A percentile compares a stretch with the other conserved stretches of the same genome.
phyloP scores from a whole-genome alignment of 2,329 filamentous ascomycete species.

The Coniochaeta prunicola region DNA sequence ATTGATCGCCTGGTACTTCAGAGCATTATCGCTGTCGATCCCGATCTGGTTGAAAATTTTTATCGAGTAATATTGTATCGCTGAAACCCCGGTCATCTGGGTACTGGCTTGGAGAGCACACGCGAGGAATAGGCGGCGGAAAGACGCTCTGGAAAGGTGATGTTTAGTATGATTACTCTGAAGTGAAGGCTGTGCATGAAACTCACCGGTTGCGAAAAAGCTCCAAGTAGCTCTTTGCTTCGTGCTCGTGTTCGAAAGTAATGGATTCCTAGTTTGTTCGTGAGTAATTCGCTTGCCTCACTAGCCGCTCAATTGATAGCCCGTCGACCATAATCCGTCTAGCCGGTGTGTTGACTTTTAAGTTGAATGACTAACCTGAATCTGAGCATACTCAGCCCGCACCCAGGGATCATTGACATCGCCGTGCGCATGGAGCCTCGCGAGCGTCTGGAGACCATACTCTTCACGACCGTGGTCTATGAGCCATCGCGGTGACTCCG shows the following conservation, averaged over 20 bases:
- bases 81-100: conserved; percentile 70
- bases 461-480: conserved; percentile 58
- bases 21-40: conserved; percentile 55
- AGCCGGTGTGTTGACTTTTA: conserved; percentile 28
- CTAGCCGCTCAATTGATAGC: no score
- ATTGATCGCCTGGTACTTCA: conserved; percentile 72
- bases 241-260: conserved; percentile 57
- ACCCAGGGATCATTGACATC: conserved; percentile 62
- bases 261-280: conserved; percentile 32
- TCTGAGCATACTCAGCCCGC: conserved; percentile 63
- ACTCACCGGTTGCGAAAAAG: conserved; percentile 28
- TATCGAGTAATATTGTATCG: conserved; percentile 70
- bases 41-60: conserved; percentile 63
- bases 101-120: conserved; percentile 62
- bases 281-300: not conserved
- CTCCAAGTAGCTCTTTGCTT: conserved; percentile 55
- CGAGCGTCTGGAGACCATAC: conserved; percentile 58
- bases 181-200: not conserved
- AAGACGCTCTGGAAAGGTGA: conserved; percentile 39
- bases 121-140: conserved; percentile 65
- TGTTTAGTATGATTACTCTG: conserved; percentile 5
- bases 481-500: conserved; percentile 68
- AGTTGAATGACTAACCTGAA: conserved; percentile 35
- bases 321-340: not conserved
- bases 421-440: conserved; percentile 62